phyloP scores from a whole-genome alignment of 345 rosid genomes.

The Hibiscus trionum region DNA sequence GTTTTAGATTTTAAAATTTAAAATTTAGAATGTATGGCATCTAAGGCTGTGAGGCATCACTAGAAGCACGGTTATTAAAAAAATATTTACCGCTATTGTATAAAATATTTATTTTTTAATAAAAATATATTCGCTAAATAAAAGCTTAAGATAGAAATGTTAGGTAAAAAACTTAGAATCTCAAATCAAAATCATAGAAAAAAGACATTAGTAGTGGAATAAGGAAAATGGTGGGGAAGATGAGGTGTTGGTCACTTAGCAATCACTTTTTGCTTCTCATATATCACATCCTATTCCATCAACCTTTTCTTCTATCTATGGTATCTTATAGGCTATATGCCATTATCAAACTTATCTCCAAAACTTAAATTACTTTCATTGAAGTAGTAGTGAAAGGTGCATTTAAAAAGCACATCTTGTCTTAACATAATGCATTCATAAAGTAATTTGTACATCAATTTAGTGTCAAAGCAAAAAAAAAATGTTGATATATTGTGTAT shows the following conservation, averaged over 20 bases:
- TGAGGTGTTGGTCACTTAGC: constrained; percentile 7
- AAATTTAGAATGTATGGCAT: too few relatives aligned
- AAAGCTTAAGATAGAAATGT: background rate
- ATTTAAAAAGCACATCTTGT: background rate
- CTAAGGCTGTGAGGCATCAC: too few relatives aligned
- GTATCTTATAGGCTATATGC: background rate
- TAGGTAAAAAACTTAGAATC: background rate
- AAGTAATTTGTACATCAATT: background rate
- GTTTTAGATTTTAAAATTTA: too few relatives aligned
- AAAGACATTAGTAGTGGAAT: background rate
- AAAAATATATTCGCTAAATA: background rate
- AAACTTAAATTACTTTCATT: background rate
- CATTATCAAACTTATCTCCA: background rate
- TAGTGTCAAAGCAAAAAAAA: background rate
- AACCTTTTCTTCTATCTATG: background rate
- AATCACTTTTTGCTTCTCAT: background rate
- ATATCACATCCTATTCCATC: background rate
- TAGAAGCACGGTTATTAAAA: too few relatives aligned
- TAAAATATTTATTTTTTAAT: background rate
- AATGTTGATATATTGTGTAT: background rate
- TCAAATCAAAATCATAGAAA: background rate
- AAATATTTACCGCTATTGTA: too few relatives aligned
- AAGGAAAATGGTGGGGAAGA: background rate
- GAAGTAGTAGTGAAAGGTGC: background rate
- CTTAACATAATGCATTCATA: background rate